A percentile compares a stretch with the other conserved stretches of the same genome.
These are phyloP conservation scores for Sindora glabra DNA, from an alignment of 306 rosid genomes.

Conservation along the genomic window DNA sequence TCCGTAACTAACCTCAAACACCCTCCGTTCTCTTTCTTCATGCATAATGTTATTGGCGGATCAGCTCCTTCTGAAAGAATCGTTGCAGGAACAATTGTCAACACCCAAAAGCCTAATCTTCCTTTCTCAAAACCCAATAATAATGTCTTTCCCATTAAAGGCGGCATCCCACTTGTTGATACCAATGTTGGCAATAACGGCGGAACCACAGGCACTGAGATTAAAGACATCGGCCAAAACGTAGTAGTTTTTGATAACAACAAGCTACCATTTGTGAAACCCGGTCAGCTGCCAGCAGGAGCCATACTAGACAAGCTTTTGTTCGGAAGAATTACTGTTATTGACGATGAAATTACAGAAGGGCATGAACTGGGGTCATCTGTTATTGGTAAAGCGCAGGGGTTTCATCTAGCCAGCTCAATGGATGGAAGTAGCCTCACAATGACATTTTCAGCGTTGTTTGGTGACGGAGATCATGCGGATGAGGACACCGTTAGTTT, in stretches of 20 bases:
- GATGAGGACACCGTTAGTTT: slow-evolving; percentile 22
- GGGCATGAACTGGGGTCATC: slow-evolving; percentile 18
- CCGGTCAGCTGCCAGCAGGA: not conserved
- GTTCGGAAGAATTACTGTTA: slow-evolving; percentile 41
- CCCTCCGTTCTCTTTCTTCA: slow-evolving; percentile 21
- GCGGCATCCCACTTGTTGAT: slow-evolving; percentile 18
- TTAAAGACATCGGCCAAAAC: slow-evolving; percentile 20
- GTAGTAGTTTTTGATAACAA: slow-evolving; percentile 11
- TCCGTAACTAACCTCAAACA: not conserved
- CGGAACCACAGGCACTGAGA: not conserved
- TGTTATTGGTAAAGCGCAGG: slow-evolving; percentile 29
- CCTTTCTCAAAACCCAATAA: slow-evolving; percentile 45
- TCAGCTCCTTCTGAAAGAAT: slow-evolving; percentile 36
- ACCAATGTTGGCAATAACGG: not conserved
- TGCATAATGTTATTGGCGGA: slow-evolving; percentile 37
- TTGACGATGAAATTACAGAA: slow-evolving; percentile 32
- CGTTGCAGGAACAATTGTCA: slow-evolving; percentile 15
- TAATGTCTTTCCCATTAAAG: slow-evolving; percentile 19
- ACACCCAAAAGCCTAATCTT: slow-evolving; percentile 16
- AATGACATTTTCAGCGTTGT: slow-evolving; percentile 25
- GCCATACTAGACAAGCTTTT: slow-evolving; percentile 17
- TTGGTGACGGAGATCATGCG: not conserved
- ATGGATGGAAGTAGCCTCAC: slow-evolving; percentile 40
- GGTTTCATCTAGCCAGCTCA: slow-evolving; percentile 35
- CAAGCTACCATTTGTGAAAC: slow-evolving; percentile 15